Evolutionary conservation across 306 rosid species (phyloP), one percentile per base, ranked within the genome.

Genomic region (Inga laurina): DNA sequence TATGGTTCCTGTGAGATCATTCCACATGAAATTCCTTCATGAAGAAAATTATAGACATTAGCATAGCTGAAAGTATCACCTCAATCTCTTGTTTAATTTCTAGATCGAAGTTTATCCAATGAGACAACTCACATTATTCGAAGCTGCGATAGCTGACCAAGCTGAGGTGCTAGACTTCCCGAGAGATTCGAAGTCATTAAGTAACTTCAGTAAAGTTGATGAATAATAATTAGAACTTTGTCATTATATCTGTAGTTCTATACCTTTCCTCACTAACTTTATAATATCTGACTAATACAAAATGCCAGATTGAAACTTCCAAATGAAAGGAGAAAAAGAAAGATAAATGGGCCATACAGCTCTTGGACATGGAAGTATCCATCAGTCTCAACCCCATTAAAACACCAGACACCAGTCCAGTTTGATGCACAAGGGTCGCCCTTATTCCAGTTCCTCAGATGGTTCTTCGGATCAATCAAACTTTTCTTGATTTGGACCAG

Each of bases 11-110:
- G 83, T 88, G 82, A 94, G 80, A 43, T 87, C 79, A 88, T 94
- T 94, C 98, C 98, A 94, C 98, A 94, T 93, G 90, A 94, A 90
- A 87, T 91, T 82, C 90, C 98, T 94, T 80, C 35, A 73, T 78
- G 82, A 84, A 72, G 65, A 88, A 88, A 83, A 75, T 45, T 4
- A 3, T 64, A 59, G 49, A 72, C 57, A 81, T 92, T 81, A 90
- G 88, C 76, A 69, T 76, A 34, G 37, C 69, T 68, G 62, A 81
- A 57, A 61, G 75, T 71, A 83, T 69, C 66, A 83, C 34, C 54
- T 51, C 68, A 32, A 73, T 24, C 51, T 43, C 45, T 32, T 8
- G 65, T 72, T 37, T 24, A 59, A 72, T 35, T 75, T 75, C 39
- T 67, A 65, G 39, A 44, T 62, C 79, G 54, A 69, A 74, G 72